A percentile compares a stretch with the other conserved stretches of the same genome.
phyloP scores from a whole-genome alignment of 768 basidiomycete species.

The Podaxis sp. region DNA sequence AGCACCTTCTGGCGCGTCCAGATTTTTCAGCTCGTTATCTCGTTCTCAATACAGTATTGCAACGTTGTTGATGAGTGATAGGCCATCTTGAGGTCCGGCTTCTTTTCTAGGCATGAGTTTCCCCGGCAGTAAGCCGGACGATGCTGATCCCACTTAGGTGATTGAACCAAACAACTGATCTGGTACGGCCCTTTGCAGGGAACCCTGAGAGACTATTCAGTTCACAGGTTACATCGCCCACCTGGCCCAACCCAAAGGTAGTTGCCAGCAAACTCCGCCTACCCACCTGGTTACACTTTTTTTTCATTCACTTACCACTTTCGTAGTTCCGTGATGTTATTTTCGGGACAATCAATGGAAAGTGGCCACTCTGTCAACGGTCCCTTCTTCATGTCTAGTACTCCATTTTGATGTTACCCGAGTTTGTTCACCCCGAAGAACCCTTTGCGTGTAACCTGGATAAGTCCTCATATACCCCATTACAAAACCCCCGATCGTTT shows the following conservation, averaged over 20 bases:
- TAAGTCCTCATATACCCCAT: constrained; percentile 2
- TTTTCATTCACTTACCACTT: background rate
- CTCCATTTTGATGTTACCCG: constrained; percentile 11
- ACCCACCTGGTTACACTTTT: background rate
- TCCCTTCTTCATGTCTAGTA: background rate
- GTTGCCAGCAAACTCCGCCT: constrained; percentile 16
- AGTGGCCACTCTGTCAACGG: background rate
- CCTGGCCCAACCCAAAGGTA: background rate
- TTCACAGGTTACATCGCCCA: background rate
- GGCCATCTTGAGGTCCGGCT: background rate
- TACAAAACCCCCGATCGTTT: background rate
- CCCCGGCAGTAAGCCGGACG: constrained; percentile 9
- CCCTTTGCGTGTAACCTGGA: constrained; percentile 1
- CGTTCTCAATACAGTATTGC: background rate
- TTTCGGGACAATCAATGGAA: background rate
- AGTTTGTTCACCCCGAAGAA: background rate
- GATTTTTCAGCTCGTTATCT: background rate
- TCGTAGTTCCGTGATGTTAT: background rate
- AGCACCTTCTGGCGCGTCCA: background rate
- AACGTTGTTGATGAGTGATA: background rate
- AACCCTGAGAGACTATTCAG: background rate
- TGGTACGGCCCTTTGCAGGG: background rate
- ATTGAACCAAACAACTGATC: background rate
- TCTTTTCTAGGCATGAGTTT: background rate
- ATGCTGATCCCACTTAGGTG: background rate